phyloP scores from a whole-genome alignment of 192 early-diverging fungal species.

The Coemansia sp. region DNA sequence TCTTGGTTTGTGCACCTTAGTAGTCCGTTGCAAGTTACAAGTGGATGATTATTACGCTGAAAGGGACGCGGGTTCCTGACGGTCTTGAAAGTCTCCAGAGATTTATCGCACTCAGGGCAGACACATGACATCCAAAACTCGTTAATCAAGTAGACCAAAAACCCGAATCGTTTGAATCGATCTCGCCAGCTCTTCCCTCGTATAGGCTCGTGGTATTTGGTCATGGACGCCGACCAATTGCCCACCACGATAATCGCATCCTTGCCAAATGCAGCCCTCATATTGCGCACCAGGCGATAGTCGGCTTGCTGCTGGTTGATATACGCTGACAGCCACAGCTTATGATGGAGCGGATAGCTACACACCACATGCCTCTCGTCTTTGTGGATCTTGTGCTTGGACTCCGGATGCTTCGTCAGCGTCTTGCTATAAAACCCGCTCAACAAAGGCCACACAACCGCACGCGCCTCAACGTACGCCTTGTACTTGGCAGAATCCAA shows the following conservation, averaged over 20 bases:
- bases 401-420: neutral
- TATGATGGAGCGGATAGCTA: constrained; percentile 9
- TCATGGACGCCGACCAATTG: constrained; percentile 24
- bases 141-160: constrained; percentile 18
- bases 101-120: constrained; percentile 6
- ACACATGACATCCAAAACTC: constrained; percentile 8
- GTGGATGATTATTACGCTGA: neutral
- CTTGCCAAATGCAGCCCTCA: constrained; percentile 10
- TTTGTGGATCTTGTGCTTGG: neutral
- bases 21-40: constrained; percentile 13
- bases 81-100: neutral
- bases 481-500: neutral
- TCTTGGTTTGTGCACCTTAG: constrained; percentile 13
- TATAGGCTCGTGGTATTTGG: constrained; percentile 16
- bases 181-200: constrained; percentile 8
- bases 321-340: constrained; percentile 11
- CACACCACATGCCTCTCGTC: neutral
- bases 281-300: constrained; percentile 1
- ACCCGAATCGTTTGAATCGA: constrained; percentile 9
- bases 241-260: constrained; percentile 14
- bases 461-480: neutral
- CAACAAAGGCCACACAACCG: too few species aligned
- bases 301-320: constrained; percentile 17
- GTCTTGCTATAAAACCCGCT: neutral
- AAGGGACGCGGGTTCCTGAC: constrained; percentile 7